phyloP scores from a whole-genome alignment of 164 flowering plant species.

The Berberis thunbergii region DNA sequence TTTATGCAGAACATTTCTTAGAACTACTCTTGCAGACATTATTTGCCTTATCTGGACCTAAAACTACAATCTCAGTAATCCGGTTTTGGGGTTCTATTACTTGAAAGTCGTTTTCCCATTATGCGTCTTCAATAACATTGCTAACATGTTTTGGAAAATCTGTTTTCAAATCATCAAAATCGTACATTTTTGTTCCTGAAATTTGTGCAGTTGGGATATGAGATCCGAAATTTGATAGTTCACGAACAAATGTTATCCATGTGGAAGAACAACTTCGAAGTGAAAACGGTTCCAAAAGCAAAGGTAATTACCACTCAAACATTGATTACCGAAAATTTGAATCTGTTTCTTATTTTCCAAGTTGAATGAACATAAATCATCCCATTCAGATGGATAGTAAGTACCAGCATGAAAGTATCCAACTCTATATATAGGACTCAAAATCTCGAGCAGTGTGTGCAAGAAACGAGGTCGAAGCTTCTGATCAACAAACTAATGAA shows the following conservation, averaged over 20 bases:
- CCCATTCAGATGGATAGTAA: conserved; percentile 65
- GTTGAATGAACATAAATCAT: not conserved
- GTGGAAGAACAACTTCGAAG: conserved; percentile 77
- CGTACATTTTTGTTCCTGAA: not conserved
- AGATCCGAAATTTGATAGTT: conserved; percentile 74
- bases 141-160: too few relatives aligned
- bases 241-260: conserved; percentile 79
- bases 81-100: not conserved
- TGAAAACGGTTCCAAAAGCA: conserved; percentile 61
- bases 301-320: conserved; percentile 38
- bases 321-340: not conserved
- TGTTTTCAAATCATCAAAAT: too few relatives aligned
- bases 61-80: conserved; percentile 67
- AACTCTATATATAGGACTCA: conserved; percentile 60
- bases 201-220: conserved; percentile 72
- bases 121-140: not conserved
- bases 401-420: conserved; percentile 84
- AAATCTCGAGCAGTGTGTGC: conserved; percentile 25
- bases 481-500: conserved; percentile 16
- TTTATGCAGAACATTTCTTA: conserved; percentile 88
- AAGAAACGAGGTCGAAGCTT: not conserved
- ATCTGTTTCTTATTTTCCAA: not conserved
- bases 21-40: conserved; percentile 81
- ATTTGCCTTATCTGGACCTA: conserved; percentile 76
- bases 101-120: not conserved